Conservation (phyloP, 1,284 basidiomycete species). For the Coniferiporia sulphurascens region DNA sequence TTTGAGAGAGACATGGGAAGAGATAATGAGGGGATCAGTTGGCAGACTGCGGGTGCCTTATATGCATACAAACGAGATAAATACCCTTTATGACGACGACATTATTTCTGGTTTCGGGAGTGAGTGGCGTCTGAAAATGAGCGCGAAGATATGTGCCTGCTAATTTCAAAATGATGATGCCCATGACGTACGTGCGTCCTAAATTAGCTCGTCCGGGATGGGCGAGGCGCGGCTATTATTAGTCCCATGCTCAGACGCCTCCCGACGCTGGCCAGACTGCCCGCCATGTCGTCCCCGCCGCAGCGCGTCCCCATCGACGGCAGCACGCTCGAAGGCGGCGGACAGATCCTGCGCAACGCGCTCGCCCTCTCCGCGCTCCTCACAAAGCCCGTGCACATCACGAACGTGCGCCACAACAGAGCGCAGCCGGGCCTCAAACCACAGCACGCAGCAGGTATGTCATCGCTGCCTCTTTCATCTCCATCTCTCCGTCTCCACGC, state of each 20-base stretch:
- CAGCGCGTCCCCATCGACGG: constrained; percentile 33
- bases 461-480: not conserved
- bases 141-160: not conserved
- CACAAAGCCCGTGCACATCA: constrained; percentile 48
- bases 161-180: not conserved
- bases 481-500: not conserved
- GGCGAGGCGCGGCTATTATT: not conserved
- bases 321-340: constrained; percentile 54
- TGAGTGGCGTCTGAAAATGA: not conserved
- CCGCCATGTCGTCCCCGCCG: not conserved
- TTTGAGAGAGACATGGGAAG: constrained; percentile 46
- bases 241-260: not conserved
- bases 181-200: not conserved
- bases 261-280: not conserved
- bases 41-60: not conserved
- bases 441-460: constrained; percentile 62
- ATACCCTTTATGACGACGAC: not conserved
- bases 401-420: constrained; percentile 53
- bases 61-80: constrained; percentile 6
- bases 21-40: not conserved
- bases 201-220: not conserved
- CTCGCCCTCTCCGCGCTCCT: constrained; percentile 58
- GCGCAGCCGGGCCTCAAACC: constrained; percentile 57
- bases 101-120: too few relatives aligned
- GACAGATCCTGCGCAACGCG: constrained; percentile 65